Evolutionary conservation across 1,284 basidiomycete species (phyloP), one percentile per base, ranked within the genome.

Genomic region (Ceratobasidium sp.): DNA sequence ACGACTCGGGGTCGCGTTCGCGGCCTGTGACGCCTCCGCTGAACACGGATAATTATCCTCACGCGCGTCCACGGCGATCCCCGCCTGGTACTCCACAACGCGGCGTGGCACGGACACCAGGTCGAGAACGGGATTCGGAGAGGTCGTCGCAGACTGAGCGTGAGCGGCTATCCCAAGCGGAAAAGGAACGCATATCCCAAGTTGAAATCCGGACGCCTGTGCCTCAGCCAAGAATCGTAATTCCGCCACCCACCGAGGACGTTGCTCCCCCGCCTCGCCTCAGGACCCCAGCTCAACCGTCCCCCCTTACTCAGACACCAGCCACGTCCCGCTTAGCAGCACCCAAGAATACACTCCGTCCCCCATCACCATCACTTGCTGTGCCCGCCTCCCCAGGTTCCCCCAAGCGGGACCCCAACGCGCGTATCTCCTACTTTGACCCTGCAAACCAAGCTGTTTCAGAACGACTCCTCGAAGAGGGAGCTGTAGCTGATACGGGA

Each of bases 381-480:
- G 70, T 76, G 15, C 67, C 57, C 17, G 17, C 66, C 13, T 68
- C 59, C 40, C 29, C 78, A 17, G 19, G 75, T 43, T 67, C 77
- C 34, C 68, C 74, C 75, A 86, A 90, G 15, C 87, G 86, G 79
- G 91, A 90, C 77, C 90, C 88, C 56, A 92, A 91, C 79, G 89
- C 90, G 2, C 89, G 93, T 8, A 88, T 95, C 43, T 94, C 93
- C 0, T 94, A 91, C 82, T 95, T 91, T 80, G 93, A 95, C 81
- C 90, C 90, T 19, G 84, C 87, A 5, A 95, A 95, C 80, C 92
- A 94, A 83, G 89, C 87, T 17, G 83, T 86, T 15, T 85, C 94
- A 7, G 95, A 96, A 81, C 89, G 93, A 0, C 86, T 97, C 6
- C 85, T 96, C 1, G 82, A 82, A 88, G 43, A 83, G 83, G 1